Percentiles rank a stretch among this genome's conserved stretches.
Conservation (phyloP, 1,284 basidiomycete genomes). For the Schizophyllum amplum region DNA sequence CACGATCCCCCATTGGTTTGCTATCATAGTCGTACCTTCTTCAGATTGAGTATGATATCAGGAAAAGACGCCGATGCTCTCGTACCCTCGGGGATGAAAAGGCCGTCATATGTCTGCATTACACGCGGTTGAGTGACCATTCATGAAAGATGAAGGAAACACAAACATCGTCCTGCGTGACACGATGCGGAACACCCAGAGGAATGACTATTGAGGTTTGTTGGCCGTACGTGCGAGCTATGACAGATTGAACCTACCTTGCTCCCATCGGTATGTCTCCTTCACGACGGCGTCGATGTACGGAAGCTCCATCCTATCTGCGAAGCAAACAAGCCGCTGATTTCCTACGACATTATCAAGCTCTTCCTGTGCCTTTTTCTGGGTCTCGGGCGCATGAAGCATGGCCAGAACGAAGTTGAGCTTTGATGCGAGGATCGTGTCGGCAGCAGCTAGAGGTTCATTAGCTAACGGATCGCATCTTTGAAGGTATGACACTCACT, state of each 20-base stretch:
- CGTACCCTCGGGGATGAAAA: constrained; percentile 12
- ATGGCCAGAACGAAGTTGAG: constrained; percentile 14
- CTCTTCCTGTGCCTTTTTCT: constrained; percentile 35
- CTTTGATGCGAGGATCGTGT: constrained; percentile 10
- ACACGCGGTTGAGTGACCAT: neutral
- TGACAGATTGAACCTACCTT: neutral
- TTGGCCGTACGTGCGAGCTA: too few species aligned
- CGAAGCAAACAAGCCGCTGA: constrained; percentile 36
- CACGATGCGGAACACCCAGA: constrained; percentile 15
- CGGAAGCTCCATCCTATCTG: constrained; percentile 27
- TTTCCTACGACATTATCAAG: constrained; percentile 33
- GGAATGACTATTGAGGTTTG: constrained; percentile 8
- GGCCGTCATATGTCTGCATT: constrained; percentile 4
- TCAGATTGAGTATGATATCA: neutral
- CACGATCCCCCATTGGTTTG: constrained; percentile 16
- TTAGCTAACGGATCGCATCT: constrained; percentile 17
- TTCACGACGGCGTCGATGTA: constrained; percentile 29
- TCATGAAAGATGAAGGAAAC: neutral
- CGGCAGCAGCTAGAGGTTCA: constrained; percentile 2
- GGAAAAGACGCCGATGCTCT: neutral
- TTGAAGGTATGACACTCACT: constrained; percentile 21
- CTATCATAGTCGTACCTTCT: constrained; percentile 13
- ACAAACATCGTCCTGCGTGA: constrained; percentile 16
- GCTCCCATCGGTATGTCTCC: constrained; percentile 2
- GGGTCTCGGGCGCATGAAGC: constrained; percentile 13